Evolutionary conservation across 164 flowering plant species (phyloP), one percentile per base, ranked within the genome.

Genomic region (Protea cynaroides): DNA sequence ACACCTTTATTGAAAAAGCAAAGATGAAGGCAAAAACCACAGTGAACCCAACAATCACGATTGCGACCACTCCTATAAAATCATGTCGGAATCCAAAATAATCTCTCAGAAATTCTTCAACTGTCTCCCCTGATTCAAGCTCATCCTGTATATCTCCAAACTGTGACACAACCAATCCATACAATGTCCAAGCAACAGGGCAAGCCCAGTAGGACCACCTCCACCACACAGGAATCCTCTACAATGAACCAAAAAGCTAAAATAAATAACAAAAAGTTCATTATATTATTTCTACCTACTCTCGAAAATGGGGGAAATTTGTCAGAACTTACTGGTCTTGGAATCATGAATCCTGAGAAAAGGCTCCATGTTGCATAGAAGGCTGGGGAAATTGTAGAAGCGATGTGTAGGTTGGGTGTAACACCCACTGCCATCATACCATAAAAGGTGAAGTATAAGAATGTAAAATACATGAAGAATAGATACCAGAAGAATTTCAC

Each of bases 361-460:
- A 82, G 72, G 61, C 80, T 82, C 82, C 83, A 82, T 8, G 78
- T 2, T 9, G 21, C 55, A 61, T 60, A 76, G 65, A 74, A 74
- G 22, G 74, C 64, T 15, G 74, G 7, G 0, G 82, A 53, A 37
- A 71, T 17, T 2, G 76, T 71, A 36, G 74, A 17, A 49, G 79
- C 81, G 22, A 80, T 69, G 44, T 77, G 75, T 29, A 66, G 69
- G 69, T 80, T 81, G 47, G 89, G 89, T 7, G 86, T 81, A 54
- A 81, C 43, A 11, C 79, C 84, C 55, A 84, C 82, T 0, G 77
- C 56, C 83, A 82, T 82, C 88, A 84, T 84, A 17, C 86, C 89
- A 22, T 78, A 81, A 72, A 66, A 81, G 34, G 83, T 83, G 74
- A 78, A 84, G 75, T 79, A 81, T 24, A 80, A 64, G 23, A 84